Percentiles rank a stretch among this genome's conserved stretches.
phyloP scores from a whole-genome alignment of 2,329 filamentous ascomycete species.

The Cladorrhinum sp. region DNA sequence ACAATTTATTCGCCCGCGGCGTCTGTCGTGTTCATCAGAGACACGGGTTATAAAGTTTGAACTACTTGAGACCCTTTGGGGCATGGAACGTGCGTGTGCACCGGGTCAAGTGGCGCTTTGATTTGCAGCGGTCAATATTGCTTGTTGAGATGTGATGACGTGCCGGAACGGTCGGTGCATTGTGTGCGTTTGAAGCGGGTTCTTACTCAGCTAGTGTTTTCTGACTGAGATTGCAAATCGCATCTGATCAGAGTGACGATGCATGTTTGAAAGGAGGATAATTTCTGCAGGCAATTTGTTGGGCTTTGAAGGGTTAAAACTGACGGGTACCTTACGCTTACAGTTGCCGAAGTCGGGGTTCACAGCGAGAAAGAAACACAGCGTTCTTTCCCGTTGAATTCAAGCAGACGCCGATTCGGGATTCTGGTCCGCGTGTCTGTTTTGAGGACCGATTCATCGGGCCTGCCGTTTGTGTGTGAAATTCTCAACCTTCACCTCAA shows the following conservation, averaged over 20 bases:
- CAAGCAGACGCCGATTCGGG: too few species aligned
- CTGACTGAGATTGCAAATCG: background rate
- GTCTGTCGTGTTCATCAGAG: background rate
- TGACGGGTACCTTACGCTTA: background rate
- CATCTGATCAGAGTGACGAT: background rate
- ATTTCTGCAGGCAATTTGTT: too few species aligned
- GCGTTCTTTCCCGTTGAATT: too few species aligned
- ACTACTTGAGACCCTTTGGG: background rate
- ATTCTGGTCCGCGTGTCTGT: too few species aligned
- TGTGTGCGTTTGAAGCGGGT: background rate
- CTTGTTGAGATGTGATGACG: background rate
- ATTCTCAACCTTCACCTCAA: background rate
- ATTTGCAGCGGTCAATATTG: background rate
- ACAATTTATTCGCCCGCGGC: background rate
- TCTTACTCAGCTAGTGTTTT: background rate
- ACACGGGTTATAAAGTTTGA: constrained; percentile 1
- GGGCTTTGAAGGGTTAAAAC: background rate
- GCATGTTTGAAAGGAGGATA: background rate
- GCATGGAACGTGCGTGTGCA: background rate
- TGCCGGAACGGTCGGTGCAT: background rate
- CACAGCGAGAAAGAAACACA: too few species aligned
- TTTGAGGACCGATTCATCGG: background rate
- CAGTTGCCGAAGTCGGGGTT: background rate
- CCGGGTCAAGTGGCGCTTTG: background rate
- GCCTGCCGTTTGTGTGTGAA: background rate